Conservation (phyloP, 2,329 filamentous ascomycete genomes). For the Monosporascus ibericus region DNA sequence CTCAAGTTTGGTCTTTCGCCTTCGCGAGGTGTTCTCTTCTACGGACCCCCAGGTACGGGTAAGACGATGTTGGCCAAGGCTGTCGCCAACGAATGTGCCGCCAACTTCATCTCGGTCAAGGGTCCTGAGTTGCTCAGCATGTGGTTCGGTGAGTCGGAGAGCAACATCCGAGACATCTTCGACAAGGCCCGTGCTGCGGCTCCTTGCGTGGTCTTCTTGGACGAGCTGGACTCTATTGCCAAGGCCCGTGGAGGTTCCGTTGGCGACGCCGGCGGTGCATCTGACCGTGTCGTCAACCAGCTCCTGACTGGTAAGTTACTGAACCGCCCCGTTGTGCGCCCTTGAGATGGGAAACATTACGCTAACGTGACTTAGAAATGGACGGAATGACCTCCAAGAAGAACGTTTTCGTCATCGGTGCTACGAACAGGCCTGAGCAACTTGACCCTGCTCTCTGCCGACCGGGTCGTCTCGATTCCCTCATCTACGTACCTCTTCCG, state of each 20-base stretch:
- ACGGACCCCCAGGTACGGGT: conserved; percentile 98
- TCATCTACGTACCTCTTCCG: conserved; percentile 96
- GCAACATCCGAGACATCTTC: conserved; percentile 99
- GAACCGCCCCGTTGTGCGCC: background rate
- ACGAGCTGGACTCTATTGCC: conserved; percentile 97
- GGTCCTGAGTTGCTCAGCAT: conserved; percentile 96
- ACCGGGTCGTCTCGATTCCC: conserved; percentile 95
- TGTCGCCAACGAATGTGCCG: conserved; percentile 96
- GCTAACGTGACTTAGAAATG: conserved; percentile 68
- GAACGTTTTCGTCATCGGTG: conserved; percentile 99
- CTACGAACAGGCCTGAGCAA: conserved; percentile 97
- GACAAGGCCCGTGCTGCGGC: conserved; percentile 98
- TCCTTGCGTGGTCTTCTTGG: conserved; percentile 97
- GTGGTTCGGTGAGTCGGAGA: conserved; percentile 99
- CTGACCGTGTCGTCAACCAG: conserved; percentile 99
- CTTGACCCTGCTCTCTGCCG: conserved; percentile 96
- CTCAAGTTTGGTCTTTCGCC: conserved; percentile 99
- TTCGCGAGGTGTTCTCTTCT: conserved; percentile 97
- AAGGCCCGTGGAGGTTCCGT: conserved; percentile 97
- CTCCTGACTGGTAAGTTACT: conserved; percentile 77
- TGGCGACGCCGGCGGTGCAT: conserved; percentile 94
- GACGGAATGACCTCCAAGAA: conserved; percentile 99
- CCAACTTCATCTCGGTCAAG: conserved; percentile 99
- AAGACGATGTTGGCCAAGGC: conserved; percentile 99
- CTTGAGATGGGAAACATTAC: background rate